A percentile compares a stretch with the other conserved stretches of the same genome.
phyloP scores from a whole-genome alignment of 192 early-diverging fungal species.

The Podila horticola region DNA sequence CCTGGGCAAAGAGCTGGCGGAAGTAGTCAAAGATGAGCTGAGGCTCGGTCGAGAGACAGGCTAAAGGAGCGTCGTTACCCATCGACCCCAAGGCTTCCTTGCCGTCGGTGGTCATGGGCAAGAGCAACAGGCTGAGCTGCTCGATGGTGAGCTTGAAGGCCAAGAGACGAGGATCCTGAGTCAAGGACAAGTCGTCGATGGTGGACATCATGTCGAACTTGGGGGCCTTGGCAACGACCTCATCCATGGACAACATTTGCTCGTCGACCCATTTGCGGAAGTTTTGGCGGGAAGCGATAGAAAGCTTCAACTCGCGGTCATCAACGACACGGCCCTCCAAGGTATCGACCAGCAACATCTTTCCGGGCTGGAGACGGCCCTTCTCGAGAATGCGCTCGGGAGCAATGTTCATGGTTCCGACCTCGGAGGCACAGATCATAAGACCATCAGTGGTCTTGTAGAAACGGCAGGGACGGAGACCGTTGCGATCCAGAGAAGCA shows the following conservation, averaged over 20 bases:
- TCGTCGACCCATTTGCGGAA: constrained; percentile 89
- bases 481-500: constrained; percentile 98
- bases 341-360: constrained; percentile 98
- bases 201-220: constrained; percentile 41
- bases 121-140: constrained; percentile 88
- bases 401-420: constrained; percentile 88
- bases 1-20: constrained; percentile 97
- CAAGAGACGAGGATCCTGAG: constrained; percentile 81
- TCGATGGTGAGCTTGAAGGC: constrained; percentile 95
- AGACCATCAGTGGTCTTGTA: constrained; percentile 91
- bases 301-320: constrained; percentile 88
- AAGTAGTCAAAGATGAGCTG: constrained; percentile 97
- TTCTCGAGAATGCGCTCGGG: constrained; percentile 85
- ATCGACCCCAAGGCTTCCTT: constrained; percentile 99
- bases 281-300: constrained; percentile 73
- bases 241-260: constrained; percentile 80
- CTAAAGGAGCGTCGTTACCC: constrained; percentile 97
- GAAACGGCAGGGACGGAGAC: constrained; percentile 97
- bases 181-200: constrained; percentile 71
- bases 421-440: constrained; percentile 99
- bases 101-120: constrained; percentile 87
- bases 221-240: constrained; percentile 59
- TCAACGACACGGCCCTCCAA: constrained; percentile 89
- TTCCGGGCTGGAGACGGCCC: constrained; percentile 95
- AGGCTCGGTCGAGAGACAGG: constrained; percentile 89